Evolutionary conservation across 257 asterid species (phyloP).

Genomic region (Cruciata laevipes): DNA sequence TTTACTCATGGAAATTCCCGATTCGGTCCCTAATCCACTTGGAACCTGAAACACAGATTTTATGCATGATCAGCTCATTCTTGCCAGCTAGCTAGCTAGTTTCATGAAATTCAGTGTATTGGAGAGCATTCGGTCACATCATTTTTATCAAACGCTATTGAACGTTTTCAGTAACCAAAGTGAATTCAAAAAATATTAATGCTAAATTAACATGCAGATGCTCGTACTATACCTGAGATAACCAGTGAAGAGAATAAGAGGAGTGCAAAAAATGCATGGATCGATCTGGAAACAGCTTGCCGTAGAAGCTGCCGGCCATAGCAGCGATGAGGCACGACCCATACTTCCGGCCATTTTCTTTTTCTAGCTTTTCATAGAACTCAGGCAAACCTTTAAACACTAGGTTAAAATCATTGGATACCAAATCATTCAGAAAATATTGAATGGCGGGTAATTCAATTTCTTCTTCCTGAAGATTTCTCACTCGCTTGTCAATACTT

Average conservation of each 20-base stretch:
- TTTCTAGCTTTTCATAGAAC: background rate
- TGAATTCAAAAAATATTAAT: too few species aligned
- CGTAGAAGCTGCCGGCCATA: constrained; percentile 15
- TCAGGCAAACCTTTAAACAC: constrained; percentile 7
- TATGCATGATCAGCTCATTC: too few species aligned
- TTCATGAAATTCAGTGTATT: too few species aligned
- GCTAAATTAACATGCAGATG: too few species aligned
- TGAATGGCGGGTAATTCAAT: background rate
- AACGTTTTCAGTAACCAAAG: too few species aligned
- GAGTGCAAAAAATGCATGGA: constrained; percentile 17
- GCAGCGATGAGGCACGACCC: constrained; percentile 9
- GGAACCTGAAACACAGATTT: constrained; percentile 3
- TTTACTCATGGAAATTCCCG: background rate
- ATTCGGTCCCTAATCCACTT: background rate
- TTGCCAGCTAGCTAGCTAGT: too few species aligned
- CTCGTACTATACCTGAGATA: constrained; percentile 24
- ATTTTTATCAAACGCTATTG: too few species aligned
- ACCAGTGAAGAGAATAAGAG: constrained; percentile 19
- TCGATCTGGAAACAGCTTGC: constrained; percentile 4
- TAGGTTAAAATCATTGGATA: constrained; percentile 11
- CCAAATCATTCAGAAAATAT: constrained; percentile 11
- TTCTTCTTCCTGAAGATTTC: background rate
- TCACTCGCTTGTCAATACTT: background rate
- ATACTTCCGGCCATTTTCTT: background rate
- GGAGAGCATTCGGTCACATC: too few species aligned